Evolutionary conservation across 108 stramenopile species (phyloP).

Genomic region (Mediolabrus comicus): DNA sequence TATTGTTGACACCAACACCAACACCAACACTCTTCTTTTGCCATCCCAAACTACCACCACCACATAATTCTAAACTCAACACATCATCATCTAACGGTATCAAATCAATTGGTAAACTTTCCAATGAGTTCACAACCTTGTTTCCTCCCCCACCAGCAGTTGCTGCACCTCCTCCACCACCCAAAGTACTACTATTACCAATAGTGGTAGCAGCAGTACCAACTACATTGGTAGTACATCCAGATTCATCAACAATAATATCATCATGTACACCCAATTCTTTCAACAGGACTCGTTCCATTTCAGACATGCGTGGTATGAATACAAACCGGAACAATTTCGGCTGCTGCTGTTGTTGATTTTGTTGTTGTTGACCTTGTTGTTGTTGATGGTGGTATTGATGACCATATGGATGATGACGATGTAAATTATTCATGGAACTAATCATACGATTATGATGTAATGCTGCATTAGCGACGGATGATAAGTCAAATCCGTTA

Average conservation of each 20-base stretch:
- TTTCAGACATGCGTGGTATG: slow-evolving; percentile 35
- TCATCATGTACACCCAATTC: slow-evolving; percentile 30
- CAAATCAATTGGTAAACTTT: slow-evolving; percentile 41
- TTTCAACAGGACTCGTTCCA: slow-evolving; percentile 30
- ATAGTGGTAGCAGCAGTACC: neutral
- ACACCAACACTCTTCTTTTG: neutral
- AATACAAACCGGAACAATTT: slow-evolving; percentile 34
- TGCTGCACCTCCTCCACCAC: no score
- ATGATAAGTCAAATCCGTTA: slow-evolving; percentile 35
- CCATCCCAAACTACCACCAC: slow-evolving; percentile 3
- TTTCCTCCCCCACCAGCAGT: neutral
- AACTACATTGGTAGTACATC: neutral
- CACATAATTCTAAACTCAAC: slow-evolving; percentile 41
- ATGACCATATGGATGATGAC: no score
- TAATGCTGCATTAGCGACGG: slow-evolving; percentile 6
- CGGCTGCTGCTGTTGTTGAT: neutral
- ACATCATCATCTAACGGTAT: slow-evolving; percentile 49
- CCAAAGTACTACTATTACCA: no score
- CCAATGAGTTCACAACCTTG: slow-evolving; percentile 14
- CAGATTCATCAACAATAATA: neutral
- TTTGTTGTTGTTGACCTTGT: no score
- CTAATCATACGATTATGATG: neutral
- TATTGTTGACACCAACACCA: neutral
- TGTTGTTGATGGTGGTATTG: no score
- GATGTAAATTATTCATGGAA: neutral